Base-by-base conservation (phyloP, 2,329 filamentous ascomycete genomes). In the Pseudocercospora fijiensis region DNA sequence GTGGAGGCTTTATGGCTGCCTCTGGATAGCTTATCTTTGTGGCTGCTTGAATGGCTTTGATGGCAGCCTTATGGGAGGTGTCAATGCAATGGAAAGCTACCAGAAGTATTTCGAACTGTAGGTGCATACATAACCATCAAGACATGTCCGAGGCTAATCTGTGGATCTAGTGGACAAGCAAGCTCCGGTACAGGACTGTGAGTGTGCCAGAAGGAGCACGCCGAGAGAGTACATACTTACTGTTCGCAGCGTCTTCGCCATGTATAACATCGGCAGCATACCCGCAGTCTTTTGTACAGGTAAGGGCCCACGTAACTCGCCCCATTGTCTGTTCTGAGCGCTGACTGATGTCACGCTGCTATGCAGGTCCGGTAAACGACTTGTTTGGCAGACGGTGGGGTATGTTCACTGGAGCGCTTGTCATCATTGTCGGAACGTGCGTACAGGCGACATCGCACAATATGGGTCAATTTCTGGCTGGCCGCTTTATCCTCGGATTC, bases 41-140 rank as follows among this genome's bases (percentile, higher is more conserved):
- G 57, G 57, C 22, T 59, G 57, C 57, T 33, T 59, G 41, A 59
- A 51, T 16, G 58, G 58, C 10, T 60, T 52, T 27, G 58, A 60
- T 22, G 58, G 45, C 26, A 60, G 58, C 22, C 27, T 60, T n/a
- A 60, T 60, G 58, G 58, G 58, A 22, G 45, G 58, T 26, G 45
- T 60, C 1, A 60, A 53, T 43, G 58, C 58, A 3, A 60, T 52
- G 58, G 47, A 52, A 2, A 52, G 24, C 45, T 60, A 60, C 9
- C 58, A 60, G 20, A 28, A 49, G 10, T 59, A 52, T 20, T 60
- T 60, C 22, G 10, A 51, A 6, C 45, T 59, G 53, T 56, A 28
- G 9, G 53, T 41, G 28, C 16, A 30, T 24, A 16, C 5, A 24
- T 26, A 11, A 1, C 13, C 4, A 41, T 41, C 5, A 8, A 8